Evolutionary conservation across 2,329 filamentous ascomycete genomes (phyloP).

Genomic region (Polytolypa hystricis): DNA sequence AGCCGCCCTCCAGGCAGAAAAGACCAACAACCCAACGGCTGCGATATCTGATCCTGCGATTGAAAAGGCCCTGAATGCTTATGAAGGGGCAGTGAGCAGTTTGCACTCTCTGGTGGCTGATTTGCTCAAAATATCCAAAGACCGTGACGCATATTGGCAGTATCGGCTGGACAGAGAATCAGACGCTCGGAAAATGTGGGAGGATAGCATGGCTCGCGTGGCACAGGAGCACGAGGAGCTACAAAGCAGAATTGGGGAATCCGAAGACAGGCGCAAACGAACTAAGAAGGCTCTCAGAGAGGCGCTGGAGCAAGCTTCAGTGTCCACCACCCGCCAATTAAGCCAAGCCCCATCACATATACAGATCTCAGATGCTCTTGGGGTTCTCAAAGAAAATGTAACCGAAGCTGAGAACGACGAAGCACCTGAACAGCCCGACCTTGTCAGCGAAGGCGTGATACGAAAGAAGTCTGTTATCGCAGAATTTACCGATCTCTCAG

Average conservation of each 20-base stretch:
- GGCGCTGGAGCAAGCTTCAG: constrained; percentile 53
- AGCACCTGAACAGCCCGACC: constrained; percentile 13
- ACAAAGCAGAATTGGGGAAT: constrained; percentile 76
- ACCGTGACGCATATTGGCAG: constrained; percentile 95
- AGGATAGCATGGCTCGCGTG: constrained; percentile 97
- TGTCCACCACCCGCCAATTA: constrained; percentile 29
- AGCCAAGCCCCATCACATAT: constrained; percentile 20
- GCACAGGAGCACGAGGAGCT: constrained; percentile 87
- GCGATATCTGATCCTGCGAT: constrained; percentile 67
- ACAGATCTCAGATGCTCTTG: constrained; percentile 25
- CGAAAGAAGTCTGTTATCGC: constrained; percentile 56
- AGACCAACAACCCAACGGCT: constrained; percentile 55
- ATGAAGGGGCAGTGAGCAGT: constrained; percentile 81
- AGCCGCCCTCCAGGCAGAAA: constrained; percentile 64
- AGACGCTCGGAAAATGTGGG: constrained; percentile 91
- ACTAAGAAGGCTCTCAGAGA: constrained; percentile 85
- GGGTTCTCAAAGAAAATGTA: constrained; percentile 27
- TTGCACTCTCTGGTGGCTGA: constrained; percentile 76
- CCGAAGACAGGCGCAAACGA: constrained; percentile 77
- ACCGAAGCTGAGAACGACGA: constrained; percentile 17
- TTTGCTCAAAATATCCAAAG: constrained; percentile 79
- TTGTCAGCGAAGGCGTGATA: constrained; percentile 20
- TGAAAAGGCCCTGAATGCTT: constrained; percentile 67
- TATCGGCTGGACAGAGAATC: constrained; percentile 84
- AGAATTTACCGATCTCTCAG: constrained; percentile 61